Evolutionary conservation across 2,329 filamentous ascomycete genomes (phyloP).

Genomic region (Teratosphaeria pseudoeucalypti): DNA sequence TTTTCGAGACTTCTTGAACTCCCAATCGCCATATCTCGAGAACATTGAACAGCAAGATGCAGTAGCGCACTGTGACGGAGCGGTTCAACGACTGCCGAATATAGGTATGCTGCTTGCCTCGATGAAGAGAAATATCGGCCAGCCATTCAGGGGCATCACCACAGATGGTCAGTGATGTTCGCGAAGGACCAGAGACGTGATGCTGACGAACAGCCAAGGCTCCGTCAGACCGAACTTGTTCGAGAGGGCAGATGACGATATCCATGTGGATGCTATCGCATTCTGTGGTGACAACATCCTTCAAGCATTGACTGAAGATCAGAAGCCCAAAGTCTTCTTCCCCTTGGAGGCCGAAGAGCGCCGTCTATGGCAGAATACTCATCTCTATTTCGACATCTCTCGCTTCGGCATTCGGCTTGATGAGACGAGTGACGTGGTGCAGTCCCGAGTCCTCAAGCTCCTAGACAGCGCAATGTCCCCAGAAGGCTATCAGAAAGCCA

Average conservation of each 20-base stretch:
- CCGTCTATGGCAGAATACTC: slow-evolving; percentile 63
- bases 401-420: slow-evolving; percentile 62
- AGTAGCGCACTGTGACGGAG: slow-evolving; percentile 2
- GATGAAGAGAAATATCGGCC: slow-evolving; percentile 29
- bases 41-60: slow-evolving; percentile 1
- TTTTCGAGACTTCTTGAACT: neutral
- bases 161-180: slow-evolving; percentile 46
- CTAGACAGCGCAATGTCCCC: slow-evolving; percentile 51
- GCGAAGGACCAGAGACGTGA: slow-evolving; percentile 1
- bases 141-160: slow-evolving; percentile 63
- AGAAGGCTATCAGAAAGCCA: slow-evolving; percentile 61
- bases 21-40: neutral
- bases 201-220: slow-evolving; percentile 8
- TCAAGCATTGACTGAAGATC: slow-evolving; percentile 40
- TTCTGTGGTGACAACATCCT: slow-evolving; percentile 37
- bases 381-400: slow-evolving; percentile 50
- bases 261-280: slow-evolving; percentile 39
- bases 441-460: slow-evolving; percentile 44
- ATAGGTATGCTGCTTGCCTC: slow-evolving; percentile 5
- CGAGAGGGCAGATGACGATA: slow-evolving; percentile 50
- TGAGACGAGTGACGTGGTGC: slow-evolving; percentile 40
- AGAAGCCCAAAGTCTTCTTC: slow-evolving; percentile 35
- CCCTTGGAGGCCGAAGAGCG: slow-evolving; percentile 62
- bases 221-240: slow-evolving; percentile 13
- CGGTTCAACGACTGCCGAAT: slow-evolving; percentile 15